Evolutionary conservation across 2,329 filamentous ascomycete species (phyloP).

Genomic region (Raffaelea albimanens): DNA sequence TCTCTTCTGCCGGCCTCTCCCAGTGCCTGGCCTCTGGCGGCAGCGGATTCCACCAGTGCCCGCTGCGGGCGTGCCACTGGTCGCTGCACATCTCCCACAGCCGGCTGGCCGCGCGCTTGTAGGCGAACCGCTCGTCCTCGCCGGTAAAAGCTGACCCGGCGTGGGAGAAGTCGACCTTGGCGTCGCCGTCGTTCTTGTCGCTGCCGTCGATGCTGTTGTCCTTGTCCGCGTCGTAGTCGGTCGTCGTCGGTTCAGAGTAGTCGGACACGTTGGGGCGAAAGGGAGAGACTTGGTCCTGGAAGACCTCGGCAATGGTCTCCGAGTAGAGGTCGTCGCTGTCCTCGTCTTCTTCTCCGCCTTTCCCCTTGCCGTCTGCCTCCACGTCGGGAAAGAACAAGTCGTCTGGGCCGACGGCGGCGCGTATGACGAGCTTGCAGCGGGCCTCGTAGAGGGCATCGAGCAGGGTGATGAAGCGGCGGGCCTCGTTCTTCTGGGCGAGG

Average conservation of each 20-base stretch:
- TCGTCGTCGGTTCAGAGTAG: slow-evolving; percentile 38
- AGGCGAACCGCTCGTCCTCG: slow-evolving; percentile 74
- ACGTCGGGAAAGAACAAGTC: slow-evolving; percentile 71
- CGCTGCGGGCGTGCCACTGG: slow-evolving; percentile 58
- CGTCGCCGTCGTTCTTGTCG: slow-evolving; percentile 21
- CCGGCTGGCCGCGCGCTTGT: slow-evolving; percentile 66
- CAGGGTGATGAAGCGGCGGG: slow-evolving; percentile 68
- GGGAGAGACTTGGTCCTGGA: slow-evolving; percentile 66
- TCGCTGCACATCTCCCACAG: slow-evolving; percentile 74
- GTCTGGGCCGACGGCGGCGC: slow-evolving; percentile 59
- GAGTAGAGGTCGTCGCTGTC: slow-evolving; percentile 29
- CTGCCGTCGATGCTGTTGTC: too few species aligned
- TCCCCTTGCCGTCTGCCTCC: slow-evolving; percentile 17
- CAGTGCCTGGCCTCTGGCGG: slow-evolving; percentile 54
- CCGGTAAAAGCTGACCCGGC: slow-evolving; percentile 58
- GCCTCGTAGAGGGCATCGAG: slow-evolving; percentile 75
- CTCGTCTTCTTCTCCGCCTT: not conserved
- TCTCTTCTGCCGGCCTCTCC: too few species aligned
- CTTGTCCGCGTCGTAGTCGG: slow-evolving; percentile 44
- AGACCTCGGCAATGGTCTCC: slow-evolving; percentile 34
- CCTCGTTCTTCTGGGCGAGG: slow-evolving; percentile 67
- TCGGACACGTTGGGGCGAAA: slow-evolving; percentile 71
- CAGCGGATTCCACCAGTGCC: slow-evolving; percentile 55
- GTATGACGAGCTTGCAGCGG: slow-evolving; percentile 64
- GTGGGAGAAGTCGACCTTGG: slow-evolving; percentile 54